Evolutionary conservation across 768 basidiomycete genomes (phyloP).

Genomic region (Dictyophora rubrovolvata): DNA sequence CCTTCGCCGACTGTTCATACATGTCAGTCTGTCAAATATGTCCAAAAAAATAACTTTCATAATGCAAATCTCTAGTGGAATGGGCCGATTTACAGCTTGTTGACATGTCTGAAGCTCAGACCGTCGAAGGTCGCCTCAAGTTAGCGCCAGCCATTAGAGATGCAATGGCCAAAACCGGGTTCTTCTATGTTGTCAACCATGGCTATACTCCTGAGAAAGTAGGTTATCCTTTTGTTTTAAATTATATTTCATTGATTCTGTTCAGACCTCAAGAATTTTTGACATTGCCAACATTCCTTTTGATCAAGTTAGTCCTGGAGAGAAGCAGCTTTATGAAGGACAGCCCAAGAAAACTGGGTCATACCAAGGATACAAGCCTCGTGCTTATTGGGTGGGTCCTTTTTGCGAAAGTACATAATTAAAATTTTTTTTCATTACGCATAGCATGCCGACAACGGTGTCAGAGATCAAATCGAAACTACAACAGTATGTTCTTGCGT

Average conservation of each 20-base stretch:
- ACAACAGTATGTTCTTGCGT: conserved; percentile 35
- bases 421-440: background rate
- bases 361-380: conserved; percentile 47
- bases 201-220: conserved; percentile 35
- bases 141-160: conserved; percentile 33
- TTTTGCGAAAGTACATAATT: too few species aligned
- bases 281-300: conserved; percentile 39
- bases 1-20: background rate
- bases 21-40: background rate
- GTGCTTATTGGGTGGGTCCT: conserved; percentile 39
- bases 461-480: conserved; percentile 55
- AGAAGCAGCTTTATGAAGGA: conserved; percentile 31
- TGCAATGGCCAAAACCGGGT: conserved; percentile 32
- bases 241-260: background rate
- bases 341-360: conserved; percentile 35
- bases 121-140: conserved; percentile 25
- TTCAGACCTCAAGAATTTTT: conserved; percentile 34
- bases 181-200: conserved; percentile 42
- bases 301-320: conserved; percentile 28
- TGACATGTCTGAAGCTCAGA: conserved; percentile 34
- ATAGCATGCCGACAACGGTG: conserved; percentile 55
- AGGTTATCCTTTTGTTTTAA: background rate
- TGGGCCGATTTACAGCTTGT: conserved; percentile 44
- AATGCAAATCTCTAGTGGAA: conserved; percentile 22
- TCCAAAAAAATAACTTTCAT: background rate